Percentiles rank a stretch among this genome's conserved stretches.
phyloP scores from a whole-genome alignment of 768 basidiomycete species.

The Suillus lakei region DNA sequence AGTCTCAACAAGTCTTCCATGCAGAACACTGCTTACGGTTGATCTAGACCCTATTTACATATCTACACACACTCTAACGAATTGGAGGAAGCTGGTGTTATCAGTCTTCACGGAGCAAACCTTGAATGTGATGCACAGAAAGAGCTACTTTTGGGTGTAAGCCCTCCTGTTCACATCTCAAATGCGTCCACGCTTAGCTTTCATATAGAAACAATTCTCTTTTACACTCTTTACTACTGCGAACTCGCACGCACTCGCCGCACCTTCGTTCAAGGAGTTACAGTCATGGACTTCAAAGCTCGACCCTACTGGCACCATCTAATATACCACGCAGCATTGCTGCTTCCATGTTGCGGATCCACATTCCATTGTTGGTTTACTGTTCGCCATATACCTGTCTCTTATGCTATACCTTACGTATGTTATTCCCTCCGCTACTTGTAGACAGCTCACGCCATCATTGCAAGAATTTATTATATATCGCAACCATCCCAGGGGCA shows the following conservation, averaged over 20 bases:
- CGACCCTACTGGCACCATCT: slow-evolving; percentile 75
- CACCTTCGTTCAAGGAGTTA: slow-evolving; percentile 80
- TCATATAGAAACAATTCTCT: slow-evolving; percentile 72
- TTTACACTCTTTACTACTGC: slow-evolving; percentile 93
- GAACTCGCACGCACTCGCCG: slow-evolving; percentile 89
- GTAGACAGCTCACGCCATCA: slow-evolving; percentile 3
- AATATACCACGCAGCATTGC: slow-evolving; percentile 30
- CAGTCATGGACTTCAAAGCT: slow-evolving; percentile 84
- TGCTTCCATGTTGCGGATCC: slow-evolving; percentile 2
- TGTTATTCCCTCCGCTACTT: slow-evolving; percentile 3
- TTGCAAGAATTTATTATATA: background rate
- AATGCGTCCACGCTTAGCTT: slow-evolving; percentile 8
- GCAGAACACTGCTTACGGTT: slow-evolving; percentile 10
- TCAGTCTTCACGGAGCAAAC: slow-evolving; percentile 84
- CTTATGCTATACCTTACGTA: slow-evolving; percentile 33
- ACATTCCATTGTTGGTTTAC: slow-evolving; percentile 14
- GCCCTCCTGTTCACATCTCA: slow-evolving; percentile 33
- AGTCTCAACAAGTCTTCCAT: background rate
- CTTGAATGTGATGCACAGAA: slow-evolving; percentile 88
- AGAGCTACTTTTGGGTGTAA: slow-evolving; percentile 83
- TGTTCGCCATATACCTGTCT: slow-evolving; percentile 25
- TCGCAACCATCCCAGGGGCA: background rate
- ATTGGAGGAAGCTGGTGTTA: slow-evolving; percentile 79
- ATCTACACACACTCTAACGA: slow-evolving; percentile 87
- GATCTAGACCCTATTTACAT: slow-evolving; percentile 82